A percentile compares a stretch with the other conserved stretches of the same genome.
These are phyloP conservation scores for Aspergillus conjunctus DNA, from an alignment of 495 filamentous ascomycete species.

Conservation along the genomic window DNA sequence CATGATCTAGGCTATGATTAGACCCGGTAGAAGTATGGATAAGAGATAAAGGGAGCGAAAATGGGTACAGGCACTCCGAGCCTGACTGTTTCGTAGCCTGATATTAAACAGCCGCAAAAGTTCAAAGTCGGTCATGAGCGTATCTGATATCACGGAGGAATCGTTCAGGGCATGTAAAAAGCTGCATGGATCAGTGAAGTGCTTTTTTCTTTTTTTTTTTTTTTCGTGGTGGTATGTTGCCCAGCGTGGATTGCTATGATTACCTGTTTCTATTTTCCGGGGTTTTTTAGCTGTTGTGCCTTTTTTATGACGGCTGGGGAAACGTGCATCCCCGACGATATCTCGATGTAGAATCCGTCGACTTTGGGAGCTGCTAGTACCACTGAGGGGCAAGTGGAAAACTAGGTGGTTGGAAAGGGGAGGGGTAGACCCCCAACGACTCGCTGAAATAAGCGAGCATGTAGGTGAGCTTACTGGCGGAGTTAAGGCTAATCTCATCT, in stretches of 20 bases:
- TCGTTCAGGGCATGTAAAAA: constrained; percentile 57
- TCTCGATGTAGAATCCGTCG: constrained; percentile 49
- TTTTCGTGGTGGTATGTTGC: constrained; percentile 44
- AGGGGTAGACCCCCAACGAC: constrained; percentile 60
- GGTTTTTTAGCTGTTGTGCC: too few relatives aligned
- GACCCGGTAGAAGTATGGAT: too few relatives aligned
- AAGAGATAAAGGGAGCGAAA: too few relatives aligned
- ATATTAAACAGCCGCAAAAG: constrained; percentile 57
- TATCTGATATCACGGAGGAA: constrained; percentile 42
- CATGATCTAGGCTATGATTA: constrained; percentile 41
- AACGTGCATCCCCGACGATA: constrained; percentile 39
- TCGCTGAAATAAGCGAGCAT: constrained; percentile 60
- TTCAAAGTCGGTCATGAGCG: constrained; percentile 44
- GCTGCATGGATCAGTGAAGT: constrained; percentile 49
- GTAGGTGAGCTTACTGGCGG: constrained; percentile 52
- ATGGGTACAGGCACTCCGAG: too few relatives aligned
- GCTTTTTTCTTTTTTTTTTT: too few relatives aligned
- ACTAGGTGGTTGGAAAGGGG: constrained; percentile 50
- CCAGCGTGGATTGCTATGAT: constrained; percentile 52
- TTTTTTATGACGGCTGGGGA: too few relatives aligned
- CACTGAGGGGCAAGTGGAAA: too few relatives aligned
- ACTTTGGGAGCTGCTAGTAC: constrained; percentile 47
- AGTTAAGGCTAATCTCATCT: constrained; percentile 55
- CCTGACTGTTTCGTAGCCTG: constrained; percentile 63
- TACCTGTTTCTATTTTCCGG: constrained; percentile 36